Base-by-base conservation (phyloP, 2,329 filamentous ascomycete genomes). In the Fusarium oligoseptatum region DNA sequence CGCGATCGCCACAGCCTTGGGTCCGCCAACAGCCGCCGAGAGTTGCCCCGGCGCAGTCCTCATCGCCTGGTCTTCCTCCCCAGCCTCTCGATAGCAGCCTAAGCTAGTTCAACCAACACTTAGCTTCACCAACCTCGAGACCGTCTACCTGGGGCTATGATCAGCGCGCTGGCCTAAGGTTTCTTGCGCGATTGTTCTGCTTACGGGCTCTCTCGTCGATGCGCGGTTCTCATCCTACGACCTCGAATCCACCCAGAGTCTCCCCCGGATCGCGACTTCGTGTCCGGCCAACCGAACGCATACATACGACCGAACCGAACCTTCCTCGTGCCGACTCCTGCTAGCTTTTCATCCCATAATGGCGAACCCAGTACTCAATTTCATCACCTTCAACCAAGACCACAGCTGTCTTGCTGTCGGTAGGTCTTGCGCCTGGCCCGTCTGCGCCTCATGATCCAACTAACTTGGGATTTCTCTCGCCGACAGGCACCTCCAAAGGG, bases 371-470 rank as follows among this genome's bases (percentile, higher is more conserved):
- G 86, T 91, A 58, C 95, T 98, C 87, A 99, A 99, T 85, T 99
- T 97, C 85, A 95, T 99, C 80, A 98, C 96, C 48, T 99, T 98
- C 85, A 99, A 99, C 85, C 97, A 99, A 88, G 97, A 99, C 87
- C 95, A 98, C 87, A 97, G 94, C 89, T 96, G 96, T 84, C 89
- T 99, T 75, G 96, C 96, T 86, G 95, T 99, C 78, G 96, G 95
- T 95, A 87, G 81, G 92, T 84, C 66, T 29, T 55, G 27, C 63
- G 48, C 39, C 55, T 32, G 48, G 45, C 72, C 65, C 66, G 60
- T 37, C 48, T 56, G 27, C 22, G n/a, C 36, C 58, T 41, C 60
- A 17, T 52, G 15, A 10, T 43, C 61, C 74, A 22, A 41, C 73
- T 75, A 60, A 73, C 24, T 61, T 41, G 41, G 17, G 24, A 20